Evolutionary conservation across 1,139 yeast genomes (phyloP), one percentile per base, ranked within the genome.

Genomic region (Taphrina deformans): DNA sequence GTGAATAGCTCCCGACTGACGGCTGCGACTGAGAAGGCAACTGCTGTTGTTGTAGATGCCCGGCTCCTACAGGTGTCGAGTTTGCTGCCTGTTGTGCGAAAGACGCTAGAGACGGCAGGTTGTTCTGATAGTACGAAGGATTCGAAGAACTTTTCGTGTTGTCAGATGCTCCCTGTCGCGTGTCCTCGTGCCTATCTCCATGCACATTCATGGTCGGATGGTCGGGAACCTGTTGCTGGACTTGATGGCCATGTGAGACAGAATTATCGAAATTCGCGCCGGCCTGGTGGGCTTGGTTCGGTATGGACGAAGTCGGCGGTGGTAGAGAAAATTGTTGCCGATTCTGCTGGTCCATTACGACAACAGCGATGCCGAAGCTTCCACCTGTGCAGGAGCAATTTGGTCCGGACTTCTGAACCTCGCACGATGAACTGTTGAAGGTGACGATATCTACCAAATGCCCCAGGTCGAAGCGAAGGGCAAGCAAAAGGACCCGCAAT

Each of bases 311-410:
- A 21, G 12, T 35, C 18, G 48, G 58, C 23, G 48, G 48, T 31
- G 58, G 58, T 16, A 53, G 48, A 14, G 58, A 38, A 24, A 27
- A 53, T 12, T 18, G 31, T 21, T 35, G 58, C 26, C 58, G 58
- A 40, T 38, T 53, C 46, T 53, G 45, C 35, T 53, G 58, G 44
- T 53, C 58, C 58, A 53, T 53, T 18, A 14, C 46, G 58, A 44
- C 48, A 18, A 27, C 48, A 18, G 27, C 4, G n/a, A 44, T 6
- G 12, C n/a, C 27, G 24, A 10, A 44, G 14, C 48, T 44, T 21
- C 27, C 48, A 44, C 10, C 27, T 38, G 16, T 14, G n/a, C 14
- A 38, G 10, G 33, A 29, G 10, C 33, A 29, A 29, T 29, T 6
- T 10, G 33, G 33, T 6, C 33, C 10, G n/a, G n/a, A n/a, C n/a